Evolutionary conservation across 345 rosid genomes (phyloP).

Genomic region (Cardamine occulta): DNA sequence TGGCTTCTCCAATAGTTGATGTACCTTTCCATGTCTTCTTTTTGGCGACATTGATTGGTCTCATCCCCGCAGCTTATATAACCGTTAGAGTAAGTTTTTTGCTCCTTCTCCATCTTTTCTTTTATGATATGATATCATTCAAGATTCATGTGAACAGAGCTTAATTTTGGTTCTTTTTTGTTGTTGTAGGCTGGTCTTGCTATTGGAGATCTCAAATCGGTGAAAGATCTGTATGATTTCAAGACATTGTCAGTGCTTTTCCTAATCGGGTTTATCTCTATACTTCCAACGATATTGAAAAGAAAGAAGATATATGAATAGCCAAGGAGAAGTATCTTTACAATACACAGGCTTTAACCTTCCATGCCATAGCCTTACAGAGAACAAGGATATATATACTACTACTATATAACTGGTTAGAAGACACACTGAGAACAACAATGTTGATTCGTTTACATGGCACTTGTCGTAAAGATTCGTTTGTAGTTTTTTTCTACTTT

Average conservation of each 20-base stretch:
- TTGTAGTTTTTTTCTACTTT: neutral
- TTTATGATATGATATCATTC: neutral
- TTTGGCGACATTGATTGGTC: constrained; percentile 83
- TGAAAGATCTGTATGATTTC: constrained; percentile 82
- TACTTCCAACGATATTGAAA: constrained; percentile 73
- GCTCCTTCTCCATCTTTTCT: constrained; percentile 9
- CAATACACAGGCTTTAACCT: constrained; percentile 20
- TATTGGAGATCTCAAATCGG: constrained; percentile 80
- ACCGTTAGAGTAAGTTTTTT: constrained; percentile 77
- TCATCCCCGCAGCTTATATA: constrained; percentile 90
- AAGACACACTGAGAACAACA: constrained; percentile 8
- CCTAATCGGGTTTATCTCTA: constrained; percentile 69
- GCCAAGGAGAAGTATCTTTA: neutral
- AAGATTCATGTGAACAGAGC: neutral
- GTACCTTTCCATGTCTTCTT: constrained; percentile 96
- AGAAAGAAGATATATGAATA: constrained; percentile 73
- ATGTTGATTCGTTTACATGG: constrained; percentile 19
- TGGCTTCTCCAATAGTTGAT: constrained; percentile 97
- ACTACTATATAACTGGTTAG: constrained; percentile 30
- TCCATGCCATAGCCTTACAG: constrained; percentile 19
- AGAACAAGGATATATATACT: constrained; percentile 25
- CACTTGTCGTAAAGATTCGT: neutral
- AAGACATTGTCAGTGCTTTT: constrained; percentile 76
- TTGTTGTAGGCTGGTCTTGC: constrained; percentile 80
- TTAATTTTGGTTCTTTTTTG: neutral